phyloP scores from a whole-genome alignment of 2,329 filamentous ascomycete genomes.

The Blastomyces parvus region DNA sequence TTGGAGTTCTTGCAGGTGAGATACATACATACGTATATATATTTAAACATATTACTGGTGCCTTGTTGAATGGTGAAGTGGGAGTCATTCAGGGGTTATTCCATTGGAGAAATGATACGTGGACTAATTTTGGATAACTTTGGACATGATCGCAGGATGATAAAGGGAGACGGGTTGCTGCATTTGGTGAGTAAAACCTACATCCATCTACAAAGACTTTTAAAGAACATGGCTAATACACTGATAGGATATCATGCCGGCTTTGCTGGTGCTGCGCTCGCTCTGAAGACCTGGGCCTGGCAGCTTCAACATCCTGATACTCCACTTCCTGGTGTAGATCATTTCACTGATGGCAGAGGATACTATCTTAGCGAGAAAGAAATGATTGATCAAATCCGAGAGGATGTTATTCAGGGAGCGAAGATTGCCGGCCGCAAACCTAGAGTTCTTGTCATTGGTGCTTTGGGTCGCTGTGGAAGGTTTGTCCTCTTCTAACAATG shows the following conservation, averaged over 20 bases:
- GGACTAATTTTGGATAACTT: constrained; percentile 1
- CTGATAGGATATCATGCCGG: constrained; percentile 58
- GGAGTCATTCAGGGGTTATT: not conserved
- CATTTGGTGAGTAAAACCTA: constrained; percentile 15
- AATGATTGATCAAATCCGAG: constrained; percentile 65
- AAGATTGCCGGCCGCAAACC: constrained; percentile 60
- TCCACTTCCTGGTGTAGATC: constrained; percentile 53
- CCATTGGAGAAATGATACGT: not conserved
- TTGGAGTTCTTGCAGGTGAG: constrained; percentile 20
- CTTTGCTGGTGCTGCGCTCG: constrained; percentile 60
- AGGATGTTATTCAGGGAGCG: constrained; percentile 55
- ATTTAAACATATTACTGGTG: not conserved
- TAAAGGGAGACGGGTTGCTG: constrained; percentile 16
- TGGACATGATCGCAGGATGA: constrained; percentile 13
- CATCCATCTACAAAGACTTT: not conserved
- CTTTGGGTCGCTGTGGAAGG: constrained; percentile 33
- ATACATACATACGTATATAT: not conserved
- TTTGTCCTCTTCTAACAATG: not conserved
- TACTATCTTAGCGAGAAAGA: constrained; percentile 57
- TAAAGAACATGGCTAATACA: not conserved
- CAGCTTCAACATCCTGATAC: constrained; percentile 63
- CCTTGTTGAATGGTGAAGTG: not conserved
- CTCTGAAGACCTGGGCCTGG: constrained; percentile 72
- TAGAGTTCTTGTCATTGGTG: constrained; percentile 74
- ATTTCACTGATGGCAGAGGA: constrained; percentile 40